phyloP scores from a whole-genome alignment of 2,329 filamentous ascomycete species.

The Paecilomyces formosus region DNA sequence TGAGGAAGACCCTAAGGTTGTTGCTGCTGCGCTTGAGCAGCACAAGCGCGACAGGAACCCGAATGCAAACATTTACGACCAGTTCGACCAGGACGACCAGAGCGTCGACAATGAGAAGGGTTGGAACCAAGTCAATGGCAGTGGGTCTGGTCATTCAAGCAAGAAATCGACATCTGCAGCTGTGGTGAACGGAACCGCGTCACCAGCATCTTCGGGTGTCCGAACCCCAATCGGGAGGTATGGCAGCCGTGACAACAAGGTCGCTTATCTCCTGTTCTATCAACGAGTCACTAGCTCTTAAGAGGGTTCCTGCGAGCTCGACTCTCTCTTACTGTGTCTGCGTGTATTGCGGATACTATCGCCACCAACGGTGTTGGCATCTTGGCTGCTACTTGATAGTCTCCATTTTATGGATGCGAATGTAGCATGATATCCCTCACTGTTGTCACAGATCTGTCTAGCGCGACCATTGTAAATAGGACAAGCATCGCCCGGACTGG shows the following conservation, averaged over 20 bases:
- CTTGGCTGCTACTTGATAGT: slow-evolving; percentile 44
- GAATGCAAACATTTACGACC: slow-evolving; percentile 67
- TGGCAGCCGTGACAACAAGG: slow-evolving; percentile 81
- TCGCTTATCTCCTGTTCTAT: slow-evolving; percentile 95
- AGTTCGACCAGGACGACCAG: slow-evolving; percentile 55
- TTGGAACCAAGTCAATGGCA: slow-evolving; percentile 82
- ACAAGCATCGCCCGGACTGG: not conserved
- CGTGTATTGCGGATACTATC: not conserved
- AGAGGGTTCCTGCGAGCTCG: not conserved
- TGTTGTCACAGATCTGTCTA: not conserved
- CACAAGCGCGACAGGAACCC: slow-evolving; percentile 48
- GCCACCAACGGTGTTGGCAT: slow-evolving; percentile 47
- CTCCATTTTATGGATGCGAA: slow-evolving; percentile 11
- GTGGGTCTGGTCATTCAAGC: slow-evolving; percentile 37
- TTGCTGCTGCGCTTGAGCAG: slow-evolving; percentile 58
- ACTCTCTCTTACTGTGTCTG: not conserved
- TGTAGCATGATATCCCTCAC: not conserved
- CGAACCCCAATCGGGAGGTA: slow-evolving; percentile 50
- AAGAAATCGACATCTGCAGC: slow-evolving; percentile 61
- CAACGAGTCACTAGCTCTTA: slow-evolving; percentile 52
- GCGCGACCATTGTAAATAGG: not conserved
- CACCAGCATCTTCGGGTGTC: slow-evolving; percentile 49
- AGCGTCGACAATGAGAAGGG: slow-evolving; percentile 55
- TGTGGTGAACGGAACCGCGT: slow-evolving; percentile 57
- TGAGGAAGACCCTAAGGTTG: slow-evolving; percentile 67